Percentiles rank a stretch among this genome's conserved stretches.
Evolutionary conservation across 192 early-diverging fungal genomes (phyloP).

Genomic region (Radiomyces spectabilis): DNA sequence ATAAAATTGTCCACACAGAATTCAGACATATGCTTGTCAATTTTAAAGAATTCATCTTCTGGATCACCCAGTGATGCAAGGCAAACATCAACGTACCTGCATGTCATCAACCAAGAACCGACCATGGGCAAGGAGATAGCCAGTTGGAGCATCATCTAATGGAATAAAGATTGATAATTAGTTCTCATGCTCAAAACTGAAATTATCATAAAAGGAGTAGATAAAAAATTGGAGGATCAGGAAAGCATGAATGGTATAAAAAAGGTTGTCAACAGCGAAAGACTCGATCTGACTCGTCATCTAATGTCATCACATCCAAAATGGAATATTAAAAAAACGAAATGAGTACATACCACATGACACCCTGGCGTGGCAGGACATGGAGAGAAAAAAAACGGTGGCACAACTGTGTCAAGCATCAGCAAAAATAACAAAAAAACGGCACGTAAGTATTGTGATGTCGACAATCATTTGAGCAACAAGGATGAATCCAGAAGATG

Average conservation of each 20-base stretch:
- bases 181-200: neutral
- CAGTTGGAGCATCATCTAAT: neutral
- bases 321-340: neutral
- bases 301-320: slow-evolving; percentile 58
- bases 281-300: slow-evolving; percentile 79
- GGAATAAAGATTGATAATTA: neutral
- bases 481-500: neutral
- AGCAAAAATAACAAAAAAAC: neutral
- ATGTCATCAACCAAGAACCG: neutral
- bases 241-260: slow-evolving; percentile 72
- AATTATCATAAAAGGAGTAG: slow-evolving; percentile 2
- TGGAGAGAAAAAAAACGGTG: neutral
- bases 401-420: neutral
- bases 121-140: neutral
- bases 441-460: neutral
- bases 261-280: slow-evolving; percentile 65
- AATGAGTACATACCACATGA: neutral
- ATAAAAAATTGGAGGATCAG: slow-evolving; percentile 26
- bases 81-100: neutral
- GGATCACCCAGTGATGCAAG: neutral
- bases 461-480: neutral
- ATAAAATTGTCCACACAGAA: slow-evolving; percentile 31
- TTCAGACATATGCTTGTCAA: slow-evolving; percentile 61
- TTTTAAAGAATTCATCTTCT: slow-evolving; percentile 42
- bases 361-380: neutral